Percentiles rank a stretch among this genome's conserved stretches.
phyloP scores from a whole-genome alignment of 306 rosid genomes.

The barrel medic (Medicago truncatula) region DNA sequence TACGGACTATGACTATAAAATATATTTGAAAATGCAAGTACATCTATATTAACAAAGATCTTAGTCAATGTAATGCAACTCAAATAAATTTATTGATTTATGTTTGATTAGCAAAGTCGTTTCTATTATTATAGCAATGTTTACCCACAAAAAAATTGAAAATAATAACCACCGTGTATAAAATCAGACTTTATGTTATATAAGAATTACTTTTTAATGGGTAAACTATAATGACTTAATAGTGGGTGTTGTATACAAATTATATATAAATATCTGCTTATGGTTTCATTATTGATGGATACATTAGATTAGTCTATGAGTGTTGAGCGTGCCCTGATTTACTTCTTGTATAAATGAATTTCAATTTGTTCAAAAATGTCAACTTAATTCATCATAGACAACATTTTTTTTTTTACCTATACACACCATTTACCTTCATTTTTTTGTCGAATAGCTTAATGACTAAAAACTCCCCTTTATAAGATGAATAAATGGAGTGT shows the following conservation, averaged over 20 bases:
- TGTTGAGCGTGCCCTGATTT: too few relatives aligned
- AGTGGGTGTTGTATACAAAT: background rate
- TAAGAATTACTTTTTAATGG: background rate
- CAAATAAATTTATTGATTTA: background rate
- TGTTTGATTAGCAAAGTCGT: background rate
- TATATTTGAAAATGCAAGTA: background rate
- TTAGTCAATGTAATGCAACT: slow-evolving; percentile 1
- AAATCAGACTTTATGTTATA: background rate
- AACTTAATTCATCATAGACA: too few relatives aligned
- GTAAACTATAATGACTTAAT: background rate
- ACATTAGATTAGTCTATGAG: too few relatives aligned
- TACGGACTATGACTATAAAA: background rate
- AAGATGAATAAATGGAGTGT: too few relatives aligned
- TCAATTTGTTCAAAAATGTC: too few relatives aligned
- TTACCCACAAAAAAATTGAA: background rate
- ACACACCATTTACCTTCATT: too few relatives aligned
- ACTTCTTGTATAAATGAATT: too few relatives aligned
- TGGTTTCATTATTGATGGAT: too few relatives aligned
- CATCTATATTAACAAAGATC: background rate
- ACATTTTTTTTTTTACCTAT: too few relatives aligned
- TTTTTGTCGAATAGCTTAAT: too few relatives aligned
- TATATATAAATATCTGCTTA: too few relatives aligned
- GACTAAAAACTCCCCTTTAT: too few relatives aligned
- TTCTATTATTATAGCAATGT: background rate
- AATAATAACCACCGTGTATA: background rate